These are phyloP conservation scores for Penium margaritaceum DNA, from an alignment of 139 green algal genomes.

Conservation along the genomic window DNA sequence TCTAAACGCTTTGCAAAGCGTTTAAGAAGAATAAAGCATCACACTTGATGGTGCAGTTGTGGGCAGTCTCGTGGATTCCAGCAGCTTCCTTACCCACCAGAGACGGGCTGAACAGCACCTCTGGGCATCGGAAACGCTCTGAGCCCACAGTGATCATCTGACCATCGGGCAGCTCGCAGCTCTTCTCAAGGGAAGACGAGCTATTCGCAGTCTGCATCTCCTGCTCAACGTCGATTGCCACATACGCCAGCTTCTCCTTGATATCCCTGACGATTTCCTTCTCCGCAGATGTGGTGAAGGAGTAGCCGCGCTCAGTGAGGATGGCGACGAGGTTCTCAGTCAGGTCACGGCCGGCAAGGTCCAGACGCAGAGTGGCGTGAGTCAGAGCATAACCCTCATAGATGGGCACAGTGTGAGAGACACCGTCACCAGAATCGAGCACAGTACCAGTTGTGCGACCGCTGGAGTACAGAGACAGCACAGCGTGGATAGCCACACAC, in stretches of 20 bases:
- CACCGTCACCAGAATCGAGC: conserved; percentile 50
- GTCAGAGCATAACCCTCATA: conserved; percentile 51
- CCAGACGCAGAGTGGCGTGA: conserved; percentile 52
- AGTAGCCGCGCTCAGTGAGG: conserved; percentile 50
- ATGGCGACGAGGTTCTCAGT: conserved; percentile 47
- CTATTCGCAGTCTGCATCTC: conserved; percentile 74
- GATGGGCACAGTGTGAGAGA: conserved; percentile 51
- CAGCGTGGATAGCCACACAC: conserved; percentile 50
- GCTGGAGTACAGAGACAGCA: conserved; percentile 47
- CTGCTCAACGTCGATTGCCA: conserved; percentile 71
- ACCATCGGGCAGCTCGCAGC: conserved; percentile 51
- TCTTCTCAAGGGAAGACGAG: conserved; percentile 85
- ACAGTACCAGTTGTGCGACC: conserved; percentile 49
- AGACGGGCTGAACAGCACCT: conserved; percentile 48
- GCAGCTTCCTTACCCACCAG: conserved; percentile 50
- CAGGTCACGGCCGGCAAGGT: conserved; percentile 49
- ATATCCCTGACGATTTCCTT: conserved; percentile 54
- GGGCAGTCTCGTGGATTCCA: conserved; percentile 47
- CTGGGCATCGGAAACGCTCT: conserved; percentile 48
- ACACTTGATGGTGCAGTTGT: conserved; percentile 54
- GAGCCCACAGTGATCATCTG: conserved; percentile 64
- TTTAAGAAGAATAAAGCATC: too few relatives aligned
- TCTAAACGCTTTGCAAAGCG: too few relatives aligned
- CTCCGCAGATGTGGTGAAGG: conserved; percentile 50
- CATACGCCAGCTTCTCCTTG: conserved; percentile 55